These are phyloP conservation scores for Fraxinus americana DNA, from an alignment of 257 asterid genomes.

Conservation along the genomic window DNA sequence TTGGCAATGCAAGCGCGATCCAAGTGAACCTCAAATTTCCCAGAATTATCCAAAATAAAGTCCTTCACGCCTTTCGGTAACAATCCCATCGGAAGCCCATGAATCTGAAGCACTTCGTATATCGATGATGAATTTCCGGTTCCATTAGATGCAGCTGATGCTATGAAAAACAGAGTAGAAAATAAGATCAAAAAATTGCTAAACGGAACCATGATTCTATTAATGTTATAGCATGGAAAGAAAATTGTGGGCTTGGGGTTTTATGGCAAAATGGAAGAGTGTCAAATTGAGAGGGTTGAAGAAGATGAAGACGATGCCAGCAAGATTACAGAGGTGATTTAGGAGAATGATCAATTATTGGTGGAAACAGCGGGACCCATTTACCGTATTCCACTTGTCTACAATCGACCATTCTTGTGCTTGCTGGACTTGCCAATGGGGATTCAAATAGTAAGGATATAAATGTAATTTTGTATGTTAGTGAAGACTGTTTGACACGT, in stretches of 20 bases:
- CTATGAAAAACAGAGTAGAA: constrained; percentile 22
- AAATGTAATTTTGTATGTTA: neutral
- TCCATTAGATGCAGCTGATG: constrained; percentile 18
- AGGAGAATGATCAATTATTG: constrained; percentile 24
- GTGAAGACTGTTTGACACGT: neutral
- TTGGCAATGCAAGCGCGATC: constrained; percentile 56
- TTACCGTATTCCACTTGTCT: neutral
- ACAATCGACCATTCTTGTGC: neutral
- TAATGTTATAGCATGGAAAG: neutral
- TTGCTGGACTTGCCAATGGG: neutral
- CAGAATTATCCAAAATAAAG: constrained; percentile 65
- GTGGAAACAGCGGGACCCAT: neutral
- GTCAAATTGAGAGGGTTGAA: constrained; percentile 18
- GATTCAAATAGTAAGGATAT: neutral
- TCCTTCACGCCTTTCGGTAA: constrained; percentile 81
- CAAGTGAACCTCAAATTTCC: constrained; percentile 54
- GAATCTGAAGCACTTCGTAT: constrained; percentile 58
- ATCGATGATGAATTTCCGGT: constrained; percentile 41
- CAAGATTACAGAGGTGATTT: constrained; percentile 54
- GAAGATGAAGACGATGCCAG: constrained; percentile 43
- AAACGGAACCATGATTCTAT: constrained; percentile 37
- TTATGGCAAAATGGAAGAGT: neutral
- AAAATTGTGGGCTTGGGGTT: neutral
- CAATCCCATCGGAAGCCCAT: constrained; percentile 89
- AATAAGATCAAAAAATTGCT: constrained; percentile 30